Conservation (phyloP, 108 stramenopile species). For the Pseudonitzschia delicatissima region DNA sequence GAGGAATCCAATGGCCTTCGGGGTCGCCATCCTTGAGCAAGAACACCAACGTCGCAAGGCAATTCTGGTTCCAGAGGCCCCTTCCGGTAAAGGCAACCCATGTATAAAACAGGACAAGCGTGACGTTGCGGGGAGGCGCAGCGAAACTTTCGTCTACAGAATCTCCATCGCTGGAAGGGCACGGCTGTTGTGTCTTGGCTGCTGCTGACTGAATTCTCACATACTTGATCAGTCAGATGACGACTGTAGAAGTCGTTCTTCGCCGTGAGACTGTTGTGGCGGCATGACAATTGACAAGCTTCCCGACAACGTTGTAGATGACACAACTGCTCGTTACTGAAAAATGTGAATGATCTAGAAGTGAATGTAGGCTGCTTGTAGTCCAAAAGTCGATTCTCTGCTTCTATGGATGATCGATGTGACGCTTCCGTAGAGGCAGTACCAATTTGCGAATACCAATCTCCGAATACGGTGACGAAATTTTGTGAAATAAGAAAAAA, state of each 20-base stretch:
- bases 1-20: conserved; percentile 43
- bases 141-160: too few species aligned
- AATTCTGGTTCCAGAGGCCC: conserved; percentile 52
- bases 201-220: background rate
- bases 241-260: background rate
- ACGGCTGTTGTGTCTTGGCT: background rate
- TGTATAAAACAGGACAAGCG: conserved; percentile 29
- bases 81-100: conserved; percentile 38
- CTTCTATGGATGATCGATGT: too few species aligned
- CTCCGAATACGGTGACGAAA: too few species aligned
- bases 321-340: too few species aligned
- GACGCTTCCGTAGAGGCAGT: too few species aligned
- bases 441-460: too few species aligned
- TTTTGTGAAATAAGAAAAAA: too few species aligned
- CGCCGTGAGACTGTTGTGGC: background rate
- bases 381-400: too few species aligned
- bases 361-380: too few species aligned
- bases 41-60: conserved; percentile 46
- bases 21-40: conserved; percentile 27
- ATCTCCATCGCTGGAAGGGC: background rate
- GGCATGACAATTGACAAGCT: too few species aligned
- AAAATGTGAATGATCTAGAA: too few species aligned
- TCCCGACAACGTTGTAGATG: too few species aligned
- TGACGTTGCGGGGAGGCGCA: background rate
- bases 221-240: background rate